Conservation (phyloP, 1,284 basidiomycete species). For the Heterobasidion irregulare region DNA sequence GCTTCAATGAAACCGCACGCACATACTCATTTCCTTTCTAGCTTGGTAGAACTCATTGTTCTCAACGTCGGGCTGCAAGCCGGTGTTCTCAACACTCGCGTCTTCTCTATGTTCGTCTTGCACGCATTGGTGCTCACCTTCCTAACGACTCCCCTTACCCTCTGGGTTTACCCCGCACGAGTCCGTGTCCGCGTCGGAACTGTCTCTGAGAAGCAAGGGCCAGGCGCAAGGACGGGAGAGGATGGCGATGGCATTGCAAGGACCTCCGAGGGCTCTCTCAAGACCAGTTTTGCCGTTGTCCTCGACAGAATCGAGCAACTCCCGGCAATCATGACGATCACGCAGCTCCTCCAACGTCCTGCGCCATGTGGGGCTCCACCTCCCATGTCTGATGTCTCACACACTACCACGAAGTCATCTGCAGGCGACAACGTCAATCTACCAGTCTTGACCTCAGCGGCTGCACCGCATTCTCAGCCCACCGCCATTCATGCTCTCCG, state of each 20-base stretch:
- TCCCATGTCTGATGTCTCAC: neutral
- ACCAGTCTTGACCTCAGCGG: neutral
- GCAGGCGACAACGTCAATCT: conserved; percentile 14
- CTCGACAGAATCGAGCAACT: conserved; percentile 85
- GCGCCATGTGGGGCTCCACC: neutral
- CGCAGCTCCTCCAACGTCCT: conserved; percentile 45
- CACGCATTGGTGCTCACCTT: conserved; percentile 82
- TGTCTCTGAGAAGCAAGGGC: conserved; percentile 14
- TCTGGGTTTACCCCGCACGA: conserved; percentile 66
- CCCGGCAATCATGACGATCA: conserved; percentile 57
- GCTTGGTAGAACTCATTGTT: conserved; percentile 84
- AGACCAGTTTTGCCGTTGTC: conserved; percentile 68
- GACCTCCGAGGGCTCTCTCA: conserved; percentile 29
- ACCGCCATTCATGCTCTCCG: conserved; percentile 54
- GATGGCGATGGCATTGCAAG: conserved; percentile 1
- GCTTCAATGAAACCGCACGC: neutral
- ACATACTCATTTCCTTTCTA: conserved; percentile 17
- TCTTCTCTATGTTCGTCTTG: conserved; percentile 87
- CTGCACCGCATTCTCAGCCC: conserved; percentile 1
- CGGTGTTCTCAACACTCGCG: conserved; percentile 63
- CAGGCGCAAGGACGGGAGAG: conserved; percentile 8
- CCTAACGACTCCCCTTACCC: conserved; percentile 78
- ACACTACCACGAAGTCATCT: conserved; percentile 2
- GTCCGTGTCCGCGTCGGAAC: conserved; percentile 25
- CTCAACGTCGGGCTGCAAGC: conserved; percentile 86